These are phyloP conservation scores for Eimeria acervulina DNA, from an alignment of 169 alveolate genomes.

Conservation along the genomic window DNA sequence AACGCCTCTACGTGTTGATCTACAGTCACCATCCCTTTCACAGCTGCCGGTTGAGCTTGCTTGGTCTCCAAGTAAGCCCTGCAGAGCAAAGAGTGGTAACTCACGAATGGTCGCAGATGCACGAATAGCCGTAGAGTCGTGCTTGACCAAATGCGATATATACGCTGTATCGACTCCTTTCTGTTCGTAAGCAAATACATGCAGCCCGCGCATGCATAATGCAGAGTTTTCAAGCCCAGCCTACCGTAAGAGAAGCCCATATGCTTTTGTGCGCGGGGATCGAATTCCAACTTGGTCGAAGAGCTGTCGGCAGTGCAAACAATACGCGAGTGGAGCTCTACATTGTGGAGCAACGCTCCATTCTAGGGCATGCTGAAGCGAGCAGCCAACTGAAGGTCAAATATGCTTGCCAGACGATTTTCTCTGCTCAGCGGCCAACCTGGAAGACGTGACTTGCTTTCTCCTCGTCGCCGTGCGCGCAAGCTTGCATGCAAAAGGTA, in stretches of 20 bases:
- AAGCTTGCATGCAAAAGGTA: slow-evolving; percentile 67
- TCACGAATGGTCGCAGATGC: neutral
- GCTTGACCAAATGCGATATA: neutral
- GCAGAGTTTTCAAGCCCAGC: neutral
- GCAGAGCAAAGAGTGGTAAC: neutral
- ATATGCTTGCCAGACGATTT: neutral
- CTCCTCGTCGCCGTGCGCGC: slow-evolving; percentile 70
- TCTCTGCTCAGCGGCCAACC: slow-evolving; percentile 19
- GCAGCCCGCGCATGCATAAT: neutral
- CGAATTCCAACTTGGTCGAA: slow-evolving; percentile 52
- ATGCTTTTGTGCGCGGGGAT: slow-evolving; percentile 35
- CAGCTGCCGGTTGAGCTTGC: neutral
- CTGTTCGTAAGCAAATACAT: neutral
- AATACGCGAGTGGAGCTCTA: neutral
- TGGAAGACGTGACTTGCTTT: slow-evolving; percentile 58
- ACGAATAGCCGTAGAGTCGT: neutral
- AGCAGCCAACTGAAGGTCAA: no score
- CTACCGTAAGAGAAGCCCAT: slow-evolving; percentile 70
- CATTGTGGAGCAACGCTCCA: neutral
- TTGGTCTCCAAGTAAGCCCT: slow-evolving; percentile 54
- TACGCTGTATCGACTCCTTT: neutral
- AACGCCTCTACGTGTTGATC: slow-evolving; percentile 69
- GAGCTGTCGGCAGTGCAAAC: slow-evolving; percentile 20
- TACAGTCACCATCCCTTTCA: slow-evolving; percentile 28
- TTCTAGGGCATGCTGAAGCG: neutral